Percentiles rank a stretch among this genome's conserved stretches.
These are phyloP conservation scores for Spinellus fusiger DNA, from an alignment of 192 early-diverging fungal genomes.

Conservation along the genomic window DNA sequence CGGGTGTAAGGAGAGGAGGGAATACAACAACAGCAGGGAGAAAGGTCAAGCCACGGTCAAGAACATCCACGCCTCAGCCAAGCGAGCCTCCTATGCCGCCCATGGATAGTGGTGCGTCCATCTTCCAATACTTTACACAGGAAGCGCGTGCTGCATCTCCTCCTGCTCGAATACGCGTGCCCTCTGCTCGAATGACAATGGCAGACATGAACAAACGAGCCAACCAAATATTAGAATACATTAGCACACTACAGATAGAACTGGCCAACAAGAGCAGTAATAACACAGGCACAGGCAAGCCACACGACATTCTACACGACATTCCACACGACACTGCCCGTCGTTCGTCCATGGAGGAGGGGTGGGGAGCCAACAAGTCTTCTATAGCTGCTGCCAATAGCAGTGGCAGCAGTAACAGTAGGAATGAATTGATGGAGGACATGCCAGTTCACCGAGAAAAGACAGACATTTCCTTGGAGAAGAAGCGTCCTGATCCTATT, in stretches of 20 bases:
- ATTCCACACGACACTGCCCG: too few relatives aligned
- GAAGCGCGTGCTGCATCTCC: conserved; percentile 21
- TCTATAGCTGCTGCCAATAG: too few relatives aligned
- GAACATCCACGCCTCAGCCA: conserved; percentile 23
- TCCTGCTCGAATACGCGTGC: conserved; percentile 47
- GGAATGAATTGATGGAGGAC: too few relatives aligned
- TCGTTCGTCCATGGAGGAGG: too few relatives aligned
- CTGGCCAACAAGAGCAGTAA: conserved; percentile 16
- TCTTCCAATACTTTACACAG: conserved; percentile 3
- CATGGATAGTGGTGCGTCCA: background rate
- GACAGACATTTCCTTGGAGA: background rate
- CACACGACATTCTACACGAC: too few relatives aligned
- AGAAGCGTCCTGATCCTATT: background rate
- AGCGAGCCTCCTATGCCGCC: conserved; percentile 1
- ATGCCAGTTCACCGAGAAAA: background rate
- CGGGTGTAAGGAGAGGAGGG: background rate
- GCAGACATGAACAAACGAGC: conserved; percentile 61
- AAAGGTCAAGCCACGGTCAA: conserved; percentile 10
- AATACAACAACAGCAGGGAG: background rate
- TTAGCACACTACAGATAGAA: conserved; percentile 38
- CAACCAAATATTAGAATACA: conserved; percentile 58
- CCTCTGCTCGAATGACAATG: conserved; percentile 44
- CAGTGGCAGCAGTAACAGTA: too few relatives aligned
- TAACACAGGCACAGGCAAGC: background rate
- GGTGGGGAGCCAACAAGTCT: too few relatives aligned